Conservation (phyloP, 169 alveolate species). For the Theileria parva region DNA sequence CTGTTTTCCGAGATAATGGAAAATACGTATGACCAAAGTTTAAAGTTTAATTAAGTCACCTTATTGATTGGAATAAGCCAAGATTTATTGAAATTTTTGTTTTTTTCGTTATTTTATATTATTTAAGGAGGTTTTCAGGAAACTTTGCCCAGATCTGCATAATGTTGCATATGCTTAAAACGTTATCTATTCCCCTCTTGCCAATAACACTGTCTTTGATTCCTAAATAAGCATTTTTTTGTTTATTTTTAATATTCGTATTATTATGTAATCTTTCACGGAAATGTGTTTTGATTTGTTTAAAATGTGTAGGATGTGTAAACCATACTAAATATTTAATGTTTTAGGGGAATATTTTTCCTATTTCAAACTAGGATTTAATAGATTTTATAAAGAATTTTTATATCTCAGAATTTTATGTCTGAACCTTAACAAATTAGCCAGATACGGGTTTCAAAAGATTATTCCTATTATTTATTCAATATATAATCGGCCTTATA, state of each 20-base stretch:
- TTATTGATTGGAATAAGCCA: not conserved
- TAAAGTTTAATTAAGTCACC: not conserved
- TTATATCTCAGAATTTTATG: not conserved
- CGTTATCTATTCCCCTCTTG: not conserved
- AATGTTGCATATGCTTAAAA: slow-evolving; percentile 7
- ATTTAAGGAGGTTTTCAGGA: not conserved
- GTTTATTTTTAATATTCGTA: no score
- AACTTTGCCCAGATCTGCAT: slow-evolving; percentile 1
- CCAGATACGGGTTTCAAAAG: not conserved
- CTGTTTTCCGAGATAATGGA: not conserved
- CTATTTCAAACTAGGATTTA: no score
- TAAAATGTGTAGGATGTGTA: not conserved
- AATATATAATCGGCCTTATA: not conserved
- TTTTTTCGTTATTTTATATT: not conserved
- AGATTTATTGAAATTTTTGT: not conserved
- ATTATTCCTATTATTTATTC: not conserved
- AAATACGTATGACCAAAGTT: not conserved
- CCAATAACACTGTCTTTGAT: not conserved
- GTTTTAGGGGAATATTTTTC: not conserved
- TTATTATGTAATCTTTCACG: not conserved
- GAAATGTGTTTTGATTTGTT: not conserved
- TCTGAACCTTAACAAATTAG: not conserved
- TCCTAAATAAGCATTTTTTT: not conserved
- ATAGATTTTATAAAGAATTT: no score
- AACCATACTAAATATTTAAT: not conserved